Base-by-base conservation (phyloP, 805 yeast species). In the Wickerhamiella siamensis region DNA sequence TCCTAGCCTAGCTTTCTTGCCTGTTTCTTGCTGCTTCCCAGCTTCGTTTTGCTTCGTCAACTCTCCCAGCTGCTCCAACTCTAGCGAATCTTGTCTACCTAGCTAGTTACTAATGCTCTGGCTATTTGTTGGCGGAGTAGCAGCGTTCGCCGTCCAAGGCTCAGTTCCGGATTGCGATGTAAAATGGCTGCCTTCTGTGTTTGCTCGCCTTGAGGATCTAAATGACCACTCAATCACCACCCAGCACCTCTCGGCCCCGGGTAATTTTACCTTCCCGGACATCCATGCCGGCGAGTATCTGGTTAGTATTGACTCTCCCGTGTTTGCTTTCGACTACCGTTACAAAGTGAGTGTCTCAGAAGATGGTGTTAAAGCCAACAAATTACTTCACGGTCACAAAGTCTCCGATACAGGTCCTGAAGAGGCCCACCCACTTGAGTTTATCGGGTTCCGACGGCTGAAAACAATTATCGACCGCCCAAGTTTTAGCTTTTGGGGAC, bases 341-440 rank as follows among this genome's bases (percentile, higher is more conserved):
- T 50, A 43, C 38, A 29, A 31, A 19, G 50, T 49, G 10, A 45
- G 48, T 5, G 49, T 53, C 20, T 44, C 38, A 5, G 45, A 49
- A 3, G 51, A 42, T 9, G 63, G 46, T 3, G 43, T 58, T 26
- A 46, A 38, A 22, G 57, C 58, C 26, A 51, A 49, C 38, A 40
- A 49, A 41, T 46, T 56, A 10, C 42, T 45, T 16, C 42, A 45
- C 3, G 63, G 62, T 32, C 59, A 57, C 33, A 52, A 50, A 18
- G 41, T 55, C 31, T 43, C 31, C 17, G 53, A 49, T 24, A 42
- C 44, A 9, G 64, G 66, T 3, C 58, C 62, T 2, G 19, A 52
- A 6, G 57, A 51, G 9, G 44, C 47, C 4, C 54, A 51, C 40
- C 67, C 67, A 3, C 43, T 63, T 21, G 51, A 43, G 16, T 36